Base-by-base conservation (phyloP, 805 yeast species). In the Zygosaccharomyces pseudorouxii region DNA sequence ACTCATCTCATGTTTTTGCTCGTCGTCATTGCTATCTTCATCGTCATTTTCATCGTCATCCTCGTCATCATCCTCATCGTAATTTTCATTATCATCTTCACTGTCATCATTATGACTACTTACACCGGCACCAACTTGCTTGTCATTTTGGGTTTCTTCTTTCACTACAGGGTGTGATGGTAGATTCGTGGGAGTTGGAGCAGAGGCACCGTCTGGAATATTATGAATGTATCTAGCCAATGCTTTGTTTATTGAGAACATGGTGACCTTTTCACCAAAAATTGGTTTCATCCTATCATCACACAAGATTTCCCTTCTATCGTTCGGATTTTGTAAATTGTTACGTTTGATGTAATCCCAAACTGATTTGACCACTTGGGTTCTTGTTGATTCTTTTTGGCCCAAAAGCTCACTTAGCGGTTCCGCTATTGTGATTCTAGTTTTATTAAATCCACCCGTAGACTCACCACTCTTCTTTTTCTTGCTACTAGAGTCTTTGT, bases 281-380 rank as follows among this genome's bases (percentile, higher is more conserved):
- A 87, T 57, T 2, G 72, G 72, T 49, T 66, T 68, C 70, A 85
- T 65, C 47, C 64, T 71, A 1, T 74, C 82, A 57, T 85, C 89
- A 59, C 88, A 83, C 3, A 78, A 12, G 7, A 88, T 81, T 50
- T 79, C 80, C 45, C 90, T 71, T 53, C 74, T 74, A 63, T 87
- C 86, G 2, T 70, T 57, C 1, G 90, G 86, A 53, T 84, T 79
- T 61, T 87, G 95, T 20, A 88, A 64, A 16, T 77, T 66, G 48
- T 84, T 59, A 9, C 64, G 74, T 57, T 80, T 82, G 50, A 88
- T 84, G 62, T 88, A 80, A 8, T 71, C 76, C 95, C 95, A 86
- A 3, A 86, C 58, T 40, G 64, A 65, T 53, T 83, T 84, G 8
- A 85, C 89, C 14, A 84, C 81, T 60, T 83, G 83, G 0, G 92